A percentile compares a stretch with the other conserved stretches of the same genome.
These are phyloP conservation scores for Phlegmacium glaucopus DNA, from an alignment of 768 basidiomycete species.

Conservation along the genomic window DNA sequence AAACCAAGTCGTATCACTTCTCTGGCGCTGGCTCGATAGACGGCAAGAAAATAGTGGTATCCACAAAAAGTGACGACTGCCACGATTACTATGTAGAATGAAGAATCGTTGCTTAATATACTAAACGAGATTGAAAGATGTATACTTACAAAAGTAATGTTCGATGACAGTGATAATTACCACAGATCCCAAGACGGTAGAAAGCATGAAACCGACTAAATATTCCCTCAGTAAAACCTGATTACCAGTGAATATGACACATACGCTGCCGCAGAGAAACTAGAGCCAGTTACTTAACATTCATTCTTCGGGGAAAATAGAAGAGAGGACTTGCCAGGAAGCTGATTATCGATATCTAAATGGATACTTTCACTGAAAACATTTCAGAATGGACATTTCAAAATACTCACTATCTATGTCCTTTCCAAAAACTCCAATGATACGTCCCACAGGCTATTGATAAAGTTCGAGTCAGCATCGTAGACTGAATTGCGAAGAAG, in stretches of 20 bases:
- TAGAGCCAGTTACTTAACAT: constrained; percentile 16
- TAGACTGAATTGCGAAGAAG: neutral
- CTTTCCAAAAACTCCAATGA: constrained; percentile 61
- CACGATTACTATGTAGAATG: constrained; percentile 42
- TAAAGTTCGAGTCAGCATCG: neutral
- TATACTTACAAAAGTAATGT: constrained; percentile 54
- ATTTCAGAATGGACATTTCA: neutral
- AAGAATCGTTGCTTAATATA: neutral
- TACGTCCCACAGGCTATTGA: constrained; percentile 53
- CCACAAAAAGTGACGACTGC: constrained; percentile 50
- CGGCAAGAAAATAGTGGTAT: constrained; percentile 63
- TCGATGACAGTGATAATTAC: constrained; percentile 56
- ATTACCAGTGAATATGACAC: constrained; percentile 19
- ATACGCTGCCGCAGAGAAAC: constrained; percentile 57
- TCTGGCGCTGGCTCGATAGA: constrained; percentile 68
- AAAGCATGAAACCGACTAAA: constrained; percentile 49
- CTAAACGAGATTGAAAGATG: neutral
- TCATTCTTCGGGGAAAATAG: neutral
- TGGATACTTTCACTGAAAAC: neutral
- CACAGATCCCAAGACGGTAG: constrained; percentile 48
- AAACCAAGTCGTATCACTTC: constrained; percentile 59
- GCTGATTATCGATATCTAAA: constrained; percentile 54
- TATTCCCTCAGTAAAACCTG: neutral
- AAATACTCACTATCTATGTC: constrained; percentile 54
- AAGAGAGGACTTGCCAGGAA: constrained; percentile 41